Base-by-base conservation (phyloP, 169 alveolate genomes). In the Cryptosporidium tyzzeri region DNA sequence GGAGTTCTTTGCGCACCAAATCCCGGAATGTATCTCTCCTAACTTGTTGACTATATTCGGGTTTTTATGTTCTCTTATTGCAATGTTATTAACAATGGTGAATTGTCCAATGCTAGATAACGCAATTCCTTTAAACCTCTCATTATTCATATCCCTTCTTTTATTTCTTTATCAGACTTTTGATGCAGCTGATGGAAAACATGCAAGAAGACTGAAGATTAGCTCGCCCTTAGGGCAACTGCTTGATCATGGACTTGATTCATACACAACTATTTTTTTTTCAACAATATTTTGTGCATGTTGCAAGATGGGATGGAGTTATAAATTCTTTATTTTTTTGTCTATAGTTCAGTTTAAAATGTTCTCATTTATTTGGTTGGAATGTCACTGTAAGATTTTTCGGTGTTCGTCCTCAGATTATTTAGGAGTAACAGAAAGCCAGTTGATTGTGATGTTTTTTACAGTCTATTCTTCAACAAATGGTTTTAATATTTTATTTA, bases 171-270 rank as follows among this genome's bases (percentile, higher is more conserved):
- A 91, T 41, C 85, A 91, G 23, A 93, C 89, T 16, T 26, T 93
- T 21, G 95, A 93, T 71, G 87, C 86, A 53, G 84, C 84, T 29
- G 95, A 93, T 74, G 95, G 95, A 37, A 86, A 91, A 45, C 94
- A 86, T 41, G 94, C 95, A 35, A 59, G 95, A 50, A 93, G 86
- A 31, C 75, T 93, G 58, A 89, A 87, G 2, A n/a, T 74, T 26
- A 86, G 93, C 5, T 91, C 94, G 0, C 89, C 94, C 14, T 71
- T 93, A n/a, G 95, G 95, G 26, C 91, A 86, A 45, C 48, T 93
- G 48, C 65, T 93, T 26, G 95, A 93, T 74, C 95, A 93, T 86
- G 95, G 95, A 3, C 84, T 86, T 74, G 95, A 93, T 69, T 80
- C 89, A 21, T 80, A 61, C 51, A 62, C 89, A 12, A 80, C 89